These are phyloP conservation scores for Colletotrichum sp. DNA, from an alignment of 2,329 filamentous ascomycete species.

Conservation along the genomic window DNA sequence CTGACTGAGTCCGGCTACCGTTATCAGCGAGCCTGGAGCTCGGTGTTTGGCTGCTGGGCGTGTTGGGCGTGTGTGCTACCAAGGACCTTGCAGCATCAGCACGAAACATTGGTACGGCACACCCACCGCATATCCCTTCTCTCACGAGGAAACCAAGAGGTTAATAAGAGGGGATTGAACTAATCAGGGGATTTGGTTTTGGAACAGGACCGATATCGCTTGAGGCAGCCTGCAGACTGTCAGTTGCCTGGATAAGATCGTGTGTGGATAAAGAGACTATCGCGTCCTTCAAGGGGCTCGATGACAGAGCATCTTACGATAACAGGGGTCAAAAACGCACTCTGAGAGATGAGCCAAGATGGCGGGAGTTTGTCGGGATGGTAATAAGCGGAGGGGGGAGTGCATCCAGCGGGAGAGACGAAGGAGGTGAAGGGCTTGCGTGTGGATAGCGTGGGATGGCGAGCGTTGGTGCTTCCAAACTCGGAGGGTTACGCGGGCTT, in stretches of 20 bases:
- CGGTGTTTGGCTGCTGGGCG: not conserved
- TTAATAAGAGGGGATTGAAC: not conserved
- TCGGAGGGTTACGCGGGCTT: not conserved
- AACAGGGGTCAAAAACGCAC: not conserved
- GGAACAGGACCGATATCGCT: not conserved
- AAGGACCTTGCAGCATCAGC: not conserved
- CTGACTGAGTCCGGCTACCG: not conserved
- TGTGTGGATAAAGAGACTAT: not conserved
- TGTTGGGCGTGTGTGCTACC: not conserved
- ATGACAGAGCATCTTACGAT: constrained; percentile 17
- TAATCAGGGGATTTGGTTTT: not conserved
- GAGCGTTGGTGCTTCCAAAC: not conserved
- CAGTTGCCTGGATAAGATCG: not conserved
- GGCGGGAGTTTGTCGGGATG: not conserved
- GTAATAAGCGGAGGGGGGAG: not conserved
- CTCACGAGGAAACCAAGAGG: not conserved
- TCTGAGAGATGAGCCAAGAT: constrained; percentile 7
- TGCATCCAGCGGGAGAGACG: not conserved
- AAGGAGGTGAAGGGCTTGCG: not conserved
- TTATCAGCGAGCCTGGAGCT: constrained; percentile 6
- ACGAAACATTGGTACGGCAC: not conserved
- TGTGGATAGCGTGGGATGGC: not conserved
- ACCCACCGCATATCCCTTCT: not conserved
- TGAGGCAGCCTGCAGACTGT: not conserved
- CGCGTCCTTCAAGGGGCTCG: not conserved